phyloP scores from a whole-genome alignment of 2,329 filamentous ascomycete genomes.

The Fusarium austroafricanum region DNA sequence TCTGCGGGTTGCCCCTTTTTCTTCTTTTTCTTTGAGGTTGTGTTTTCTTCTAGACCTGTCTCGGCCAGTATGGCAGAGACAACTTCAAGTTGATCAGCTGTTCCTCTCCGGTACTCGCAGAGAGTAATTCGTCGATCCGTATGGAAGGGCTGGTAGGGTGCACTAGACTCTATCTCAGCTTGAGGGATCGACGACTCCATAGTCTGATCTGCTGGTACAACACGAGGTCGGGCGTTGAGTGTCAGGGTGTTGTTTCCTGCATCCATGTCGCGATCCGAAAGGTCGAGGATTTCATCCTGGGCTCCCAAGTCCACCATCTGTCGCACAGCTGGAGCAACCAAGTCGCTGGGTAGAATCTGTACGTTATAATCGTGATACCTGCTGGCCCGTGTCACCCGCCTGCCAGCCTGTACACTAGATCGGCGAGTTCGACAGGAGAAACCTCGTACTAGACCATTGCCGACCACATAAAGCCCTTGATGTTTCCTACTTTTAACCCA shows the following conservation, averaged over 20 bases:
- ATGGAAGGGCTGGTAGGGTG: slow-evolving; percentile 95
- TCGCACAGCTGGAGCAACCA: slow-evolving; percentile 67
- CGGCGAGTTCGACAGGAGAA: slow-evolving; percentile 70
- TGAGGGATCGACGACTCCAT: slow-evolving; percentile 75
- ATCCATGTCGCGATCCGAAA: slow-evolving; percentile 65
- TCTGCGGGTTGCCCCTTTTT: slow-evolving; percentile 48
- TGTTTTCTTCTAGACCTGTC: slow-evolving; percentile 55
- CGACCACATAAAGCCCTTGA: slow-evolving; percentile 72
- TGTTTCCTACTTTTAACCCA: slow-evolving; percentile 74
- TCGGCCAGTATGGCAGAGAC: slow-evolving; percentile 57
- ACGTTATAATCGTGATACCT: slow-evolving; percentile 76
- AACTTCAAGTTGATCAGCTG: slow-evolving; percentile 50
- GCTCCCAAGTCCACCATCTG: slow-evolving; percentile 63
- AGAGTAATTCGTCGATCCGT: slow-evolving; percentile 87
- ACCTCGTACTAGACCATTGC: slow-evolving; percentile 73
- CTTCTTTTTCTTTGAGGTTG: slow-evolving; percentile 53
- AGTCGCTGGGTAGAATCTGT: slow-evolving; percentile 69
- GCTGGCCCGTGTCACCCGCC: slow-evolving; percentile 64
- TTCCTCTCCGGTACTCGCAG: slow-evolving; percentile 67
- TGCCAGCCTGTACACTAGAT: slow-evolving; percentile 64
- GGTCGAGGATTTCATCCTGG: slow-evolving; percentile 66
- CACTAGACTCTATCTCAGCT: slow-evolving; percentile 94
- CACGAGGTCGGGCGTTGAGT: slow-evolving; percentile 56
- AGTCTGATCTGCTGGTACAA: slow-evolving; percentile 54
- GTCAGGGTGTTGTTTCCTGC: slow-evolving; percentile 67